These are phyloP conservation scores for Russula compacta DNA, from an alignment of 768 basidiomycete species.

Conservation along the genomic window DNA sequence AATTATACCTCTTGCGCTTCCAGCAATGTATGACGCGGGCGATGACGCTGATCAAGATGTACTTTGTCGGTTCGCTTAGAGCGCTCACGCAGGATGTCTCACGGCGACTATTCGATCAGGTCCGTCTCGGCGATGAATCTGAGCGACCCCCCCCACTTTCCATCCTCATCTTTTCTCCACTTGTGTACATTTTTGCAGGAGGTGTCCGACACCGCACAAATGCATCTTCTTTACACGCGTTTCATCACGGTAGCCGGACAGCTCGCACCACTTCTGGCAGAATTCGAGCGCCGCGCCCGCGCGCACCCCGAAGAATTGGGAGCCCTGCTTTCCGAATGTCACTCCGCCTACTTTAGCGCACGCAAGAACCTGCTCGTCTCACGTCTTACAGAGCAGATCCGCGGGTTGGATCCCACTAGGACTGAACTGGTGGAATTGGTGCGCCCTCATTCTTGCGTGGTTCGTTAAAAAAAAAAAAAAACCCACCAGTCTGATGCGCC, in stretches of 20 bases:
- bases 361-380: slow-evolving; percentile 65
- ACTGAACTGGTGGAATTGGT: slow-evolving; percentile 88
- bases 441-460: slow-evolving; percentile 17
- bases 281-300: slow-evolving; percentile 72
- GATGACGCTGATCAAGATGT: slow-evolving; percentile 98
- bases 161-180: not conserved
- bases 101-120: slow-evolving; percentile 69
- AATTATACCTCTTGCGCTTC: slow-evolving; percentile 91
- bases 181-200: slow-evolving; percentile 41
- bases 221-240: slow-evolving; percentile 83
- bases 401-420: slow-evolving; percentile 63
- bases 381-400: slow-evolving; percentile 73
- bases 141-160: not conserved
- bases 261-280: slow-evolving; percentile 68
- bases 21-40: slow-evolving; percentile 97
- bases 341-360: slow-evolving; percentile 68
- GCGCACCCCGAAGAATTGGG: slow-evolving; percentile 79
- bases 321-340: slow-evolving; percentile 78
- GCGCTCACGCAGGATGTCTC: slow-evolving; percentile 72
- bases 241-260: slow-evolving; percentile 66
- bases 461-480: not conserved
- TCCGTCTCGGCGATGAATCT: slow-evolving; percentile 21
- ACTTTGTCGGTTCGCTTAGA: slow-evolving; percentile 79
- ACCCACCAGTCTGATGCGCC: not conserved
- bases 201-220: slow-evolving; percentile 69